Evolutionary conservation across 371 early-diverging fungal species (phyloP).

Genomic region (Sporodiniella umbellata): DNA sequence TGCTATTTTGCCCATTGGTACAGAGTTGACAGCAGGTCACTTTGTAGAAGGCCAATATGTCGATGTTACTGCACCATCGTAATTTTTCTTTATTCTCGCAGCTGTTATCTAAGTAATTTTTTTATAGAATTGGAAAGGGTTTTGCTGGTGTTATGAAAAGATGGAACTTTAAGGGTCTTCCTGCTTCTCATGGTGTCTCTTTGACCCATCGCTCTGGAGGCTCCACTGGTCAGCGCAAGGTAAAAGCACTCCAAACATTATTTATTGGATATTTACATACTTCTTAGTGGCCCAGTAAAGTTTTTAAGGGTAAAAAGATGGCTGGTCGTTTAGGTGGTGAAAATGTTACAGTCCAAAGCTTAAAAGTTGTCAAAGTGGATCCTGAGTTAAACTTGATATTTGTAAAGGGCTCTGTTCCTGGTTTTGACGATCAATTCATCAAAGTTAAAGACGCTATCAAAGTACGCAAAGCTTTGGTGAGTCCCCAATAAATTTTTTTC

Average conservation of each 20-base stretch:
- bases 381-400: slow-evolving; percentile 78
- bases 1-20: slow-evolving; percentile 82
- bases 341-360: slow-evolving; percentile 75
- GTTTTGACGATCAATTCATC: slow-evolving; percentile 81
- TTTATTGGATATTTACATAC: too few species aligned
- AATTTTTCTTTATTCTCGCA: slow-evolving; percentile 21
- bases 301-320: slow-evolving; percentile 98
- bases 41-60: slow-evolving; percentile 95
- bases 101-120: neutral
- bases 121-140: slow-evolving; percentile 84
- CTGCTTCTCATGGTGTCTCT: slow-evolving; percentile 94
- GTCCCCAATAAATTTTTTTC: too few species aligned
- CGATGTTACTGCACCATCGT: slow-evolving; percentile 84
- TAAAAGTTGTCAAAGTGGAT: slow-evolving; percentile 90
- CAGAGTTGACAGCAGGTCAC: slow-evolving; percentile 78
- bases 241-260: too few species aligned
- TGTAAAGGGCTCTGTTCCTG: slow-evolving; percentile 92
- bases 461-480: slow-evolving; percentile 66
- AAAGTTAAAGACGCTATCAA: slow-evolving; percentile 86
- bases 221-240: slow-evolving; percentile 92
- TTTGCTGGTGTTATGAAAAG: slow-evolving; percentile 98
- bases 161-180: slow-evolving; percentile 90
- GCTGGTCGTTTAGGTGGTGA: slow-evolving; percentile 94
- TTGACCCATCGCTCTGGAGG: slow-evolving; percentile 88
- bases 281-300: slow-evolving; percentile 83